phyloP scores from a whole-genome alignment of 2,329 filamentous ascomycete genomes.

The Aspergillus persii region DNA sequence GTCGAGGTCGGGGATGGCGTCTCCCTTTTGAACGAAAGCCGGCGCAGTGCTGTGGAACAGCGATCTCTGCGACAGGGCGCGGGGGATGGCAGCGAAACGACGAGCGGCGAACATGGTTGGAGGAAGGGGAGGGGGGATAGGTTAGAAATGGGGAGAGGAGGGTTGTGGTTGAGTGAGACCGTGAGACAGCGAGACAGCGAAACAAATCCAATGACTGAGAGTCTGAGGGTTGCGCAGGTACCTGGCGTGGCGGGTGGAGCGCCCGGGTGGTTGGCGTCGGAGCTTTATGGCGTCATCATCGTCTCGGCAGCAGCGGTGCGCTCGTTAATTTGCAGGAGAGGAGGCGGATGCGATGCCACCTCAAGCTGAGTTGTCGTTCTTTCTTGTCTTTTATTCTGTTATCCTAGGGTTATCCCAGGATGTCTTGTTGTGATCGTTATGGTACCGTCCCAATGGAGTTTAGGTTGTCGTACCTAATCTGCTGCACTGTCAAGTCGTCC shows the following conservation, averaged over 20 bases:
- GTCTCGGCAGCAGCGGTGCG: constrained; percentile 4
- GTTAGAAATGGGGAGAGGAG: background rate
- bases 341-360: background rate
- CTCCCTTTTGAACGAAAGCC: constrained; percentile 68
- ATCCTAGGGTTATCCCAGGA: too few species aligned
- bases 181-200: background rate
- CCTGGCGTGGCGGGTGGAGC: background rate
- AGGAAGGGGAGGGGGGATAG: background rate
- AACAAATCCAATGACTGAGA: background rate
- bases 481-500: background rate
- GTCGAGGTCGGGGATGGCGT: constrained; percentile 73
- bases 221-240: background rate
- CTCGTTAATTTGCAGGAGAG: constrained; percentile 4
- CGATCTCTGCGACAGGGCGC: constrained; percentile 30
- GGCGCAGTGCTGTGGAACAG: constrained; percentile 41
- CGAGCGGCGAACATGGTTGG: constrained; percentile 39
- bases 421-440: too few species aligned
- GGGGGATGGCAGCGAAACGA: constrained; percentile 35
- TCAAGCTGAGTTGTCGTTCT: background rate
- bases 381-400: too few species aligned
- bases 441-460: background rate
- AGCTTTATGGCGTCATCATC: constrained; percentile 12
- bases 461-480: background rate
- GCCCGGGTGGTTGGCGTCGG: background rate
- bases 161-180: background rate